Percentiles rank a stretch among this genome's conserved stretches.
phyloP scores from a whole-genome alignment of 768 basidiomycete genomes.

The Cyclocybe cylindracea region DNA sequence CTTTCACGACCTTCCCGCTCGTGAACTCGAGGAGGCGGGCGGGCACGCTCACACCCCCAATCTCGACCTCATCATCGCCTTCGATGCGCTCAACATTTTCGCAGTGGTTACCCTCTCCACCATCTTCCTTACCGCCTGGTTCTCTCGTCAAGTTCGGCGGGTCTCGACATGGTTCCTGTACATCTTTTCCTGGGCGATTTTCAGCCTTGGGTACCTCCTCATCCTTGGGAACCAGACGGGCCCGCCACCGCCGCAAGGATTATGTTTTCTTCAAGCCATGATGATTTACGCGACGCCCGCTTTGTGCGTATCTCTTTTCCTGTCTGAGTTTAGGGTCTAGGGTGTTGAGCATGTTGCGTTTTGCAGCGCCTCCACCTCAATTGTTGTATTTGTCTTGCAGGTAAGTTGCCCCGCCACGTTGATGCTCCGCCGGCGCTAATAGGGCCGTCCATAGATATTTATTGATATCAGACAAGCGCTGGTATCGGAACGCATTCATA shows the following conservation, averaged over 20 bases:
- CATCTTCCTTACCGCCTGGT: conserved; percentile 12
- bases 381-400: background rate
- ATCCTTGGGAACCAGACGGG: conserved; percentile 16
- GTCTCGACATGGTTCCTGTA: conserved; percentile 16
- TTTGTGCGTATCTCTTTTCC: conserved; percentile 9
- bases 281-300: conserved; percentile 15
- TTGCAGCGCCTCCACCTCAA: conserved; percentile 1
- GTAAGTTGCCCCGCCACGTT: no score
- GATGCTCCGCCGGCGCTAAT: no score
- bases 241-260: background rate
- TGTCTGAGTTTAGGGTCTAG: background rate
- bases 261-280: conserved; percentile 15
- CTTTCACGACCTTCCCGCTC: no score
- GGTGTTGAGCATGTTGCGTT: no score
- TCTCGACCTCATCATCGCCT: conserved; percentile 8
- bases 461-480: conserved; percentile 2
- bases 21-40: no score
- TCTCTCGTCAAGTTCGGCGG: conserved; percentile 9
- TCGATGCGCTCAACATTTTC: conserved; percentile 10
- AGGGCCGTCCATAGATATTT: no score
- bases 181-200: conserved; percentile 11
- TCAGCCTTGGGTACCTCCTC: conserved; percentile 10
- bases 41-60: background rate
- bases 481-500: background rate
- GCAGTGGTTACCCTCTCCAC: conserved; percentile 9